Evolutionary conservation across 139 green algal genomes (phyloP).

Genomic region (Chlorella sp.): DNA sequence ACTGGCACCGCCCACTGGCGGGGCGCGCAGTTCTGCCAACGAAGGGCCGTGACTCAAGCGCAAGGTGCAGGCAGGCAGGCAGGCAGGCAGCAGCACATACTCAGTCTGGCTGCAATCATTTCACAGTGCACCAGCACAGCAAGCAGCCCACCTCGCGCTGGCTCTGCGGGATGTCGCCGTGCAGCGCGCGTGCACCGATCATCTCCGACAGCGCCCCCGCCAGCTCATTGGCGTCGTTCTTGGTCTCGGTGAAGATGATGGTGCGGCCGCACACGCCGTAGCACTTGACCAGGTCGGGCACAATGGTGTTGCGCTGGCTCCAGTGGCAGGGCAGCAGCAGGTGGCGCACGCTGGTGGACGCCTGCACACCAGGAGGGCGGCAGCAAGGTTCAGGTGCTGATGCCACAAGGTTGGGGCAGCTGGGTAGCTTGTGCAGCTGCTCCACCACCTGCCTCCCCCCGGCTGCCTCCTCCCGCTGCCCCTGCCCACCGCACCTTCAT

Average conservation of each 20-base stretch:
- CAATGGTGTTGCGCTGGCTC: constrained; percentile 69
- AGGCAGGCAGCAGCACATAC: not conserved
- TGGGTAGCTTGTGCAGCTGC: no score
- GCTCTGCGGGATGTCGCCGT: constrained; percentile 93
- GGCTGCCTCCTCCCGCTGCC: not conserved
- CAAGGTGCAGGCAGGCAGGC: not conserved
- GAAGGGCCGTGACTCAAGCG: not conserved
- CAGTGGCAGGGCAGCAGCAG: constrained; percentile 93
- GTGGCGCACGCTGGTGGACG: constrained; percentile 86
- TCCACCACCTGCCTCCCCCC: not conserved
- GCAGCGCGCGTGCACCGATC: constrained; percentile 76
- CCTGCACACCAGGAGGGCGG: constrained; percentile 51
- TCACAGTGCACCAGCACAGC: not conserved
- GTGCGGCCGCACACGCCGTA: constrained; percentile 80
- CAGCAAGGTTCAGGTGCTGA: not conserved
- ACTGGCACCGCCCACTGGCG: constrained; percentile 35
- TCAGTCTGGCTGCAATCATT: not conserved
- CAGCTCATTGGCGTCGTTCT: constrained; percentile 92
- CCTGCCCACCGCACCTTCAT: constrained; percentile 78
- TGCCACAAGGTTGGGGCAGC: not conserved
- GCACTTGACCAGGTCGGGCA: constrained; percentile 83
- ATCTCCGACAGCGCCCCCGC: constrained; percentile 64
- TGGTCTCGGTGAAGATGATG: constrained; percentile 98
- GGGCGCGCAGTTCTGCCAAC: constrained; percentile 46
- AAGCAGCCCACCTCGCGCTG: constrained; percentile 61